Conservation (phyloP, 352 stramenopile species). For the Chloridella minuta region DNA sequence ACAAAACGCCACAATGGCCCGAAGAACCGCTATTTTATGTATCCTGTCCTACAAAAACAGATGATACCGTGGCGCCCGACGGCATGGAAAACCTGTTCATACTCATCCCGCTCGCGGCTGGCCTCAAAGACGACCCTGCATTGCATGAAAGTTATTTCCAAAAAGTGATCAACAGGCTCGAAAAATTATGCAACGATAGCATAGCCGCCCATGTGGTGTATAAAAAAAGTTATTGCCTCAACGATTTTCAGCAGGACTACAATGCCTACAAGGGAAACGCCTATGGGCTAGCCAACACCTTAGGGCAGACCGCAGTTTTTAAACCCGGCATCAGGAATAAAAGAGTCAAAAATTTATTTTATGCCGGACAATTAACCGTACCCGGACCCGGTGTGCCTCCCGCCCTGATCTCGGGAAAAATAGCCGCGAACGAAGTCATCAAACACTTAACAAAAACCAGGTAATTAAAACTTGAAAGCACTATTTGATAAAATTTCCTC, state of each 20-base stretch:
- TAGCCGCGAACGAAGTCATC: slow-evolving; percentile 16
- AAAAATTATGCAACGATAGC: neutral
- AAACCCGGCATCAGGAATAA: slow-evolving; percentile 17
- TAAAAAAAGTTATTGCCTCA: slow-evolving; percentile 14
- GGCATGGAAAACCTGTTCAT: slow-evolving; percentile 17
- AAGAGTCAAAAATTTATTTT: slow-evolving; percentile 15
- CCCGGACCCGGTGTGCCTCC: slow-evolving; percentile 18
- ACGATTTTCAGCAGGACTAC: slow-evolving; percentile 18
- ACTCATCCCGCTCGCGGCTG: slow-evolving; percentile 17
- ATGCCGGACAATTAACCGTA: slow-evolving; percentile 17
- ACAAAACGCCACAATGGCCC: neutral
- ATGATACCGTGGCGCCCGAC: neutral
- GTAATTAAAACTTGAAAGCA: neutral
- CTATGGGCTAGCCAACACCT: slow-evolving; percentile 18
- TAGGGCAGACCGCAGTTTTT: slow-evolving; percentile 15
- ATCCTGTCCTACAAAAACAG: slow-evolving; percentile 17
- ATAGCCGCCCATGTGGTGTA: slow-evolving; percentile 15
- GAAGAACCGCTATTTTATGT: slow-evolving; percentile 19
- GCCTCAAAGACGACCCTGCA: slow-evolving; percentile 15
- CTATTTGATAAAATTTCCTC: neutral
- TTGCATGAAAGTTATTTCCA: slow-evolving; percentile 10
- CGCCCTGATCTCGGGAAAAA: slow-evolving; percentile 17
- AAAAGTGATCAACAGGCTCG: slow-evolving; percentile 3
- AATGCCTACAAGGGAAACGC: slow-evolving; percentile 18
- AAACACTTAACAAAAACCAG: slow-evolving; percentile 5